Percentiles rank a stretch among this genome's conserved stretches.
phyloP scores from a whole-genome alignment of 805 yeast species.

The Hermanozyma aechmeae region DNA sequence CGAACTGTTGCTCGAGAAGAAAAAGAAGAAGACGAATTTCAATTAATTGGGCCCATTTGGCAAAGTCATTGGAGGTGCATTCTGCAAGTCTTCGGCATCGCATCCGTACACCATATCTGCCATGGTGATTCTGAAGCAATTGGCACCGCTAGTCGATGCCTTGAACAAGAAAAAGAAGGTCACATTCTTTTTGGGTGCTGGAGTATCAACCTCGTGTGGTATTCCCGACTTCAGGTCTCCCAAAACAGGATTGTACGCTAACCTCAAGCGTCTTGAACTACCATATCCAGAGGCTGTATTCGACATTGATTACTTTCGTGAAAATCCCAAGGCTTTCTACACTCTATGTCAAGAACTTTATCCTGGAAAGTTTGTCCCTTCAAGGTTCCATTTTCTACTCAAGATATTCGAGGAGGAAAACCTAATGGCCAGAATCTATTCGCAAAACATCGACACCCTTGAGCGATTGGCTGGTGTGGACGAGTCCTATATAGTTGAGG shows the following conservation, averaged over 20 bases:
- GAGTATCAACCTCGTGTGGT: conserved; percentile 87
- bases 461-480: conserved; percentile 78
- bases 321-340: conserved; percentile 78
- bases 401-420: conserved; percentile 57
- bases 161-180: conserved; percentile 32
- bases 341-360: conserved; percentile 74
- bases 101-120: no score
- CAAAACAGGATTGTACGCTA: conserved; percentile 78
- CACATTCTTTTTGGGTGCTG: conserved; percentile 82
- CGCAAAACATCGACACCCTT: conserved; percentile 89
- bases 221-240: conserved; percentile 95
- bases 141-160: conserved; percentile 22
- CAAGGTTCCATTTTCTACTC: conserved; percentile 71
- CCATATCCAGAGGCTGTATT: conserved; percentile 96
- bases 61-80: no score
- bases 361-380: conserved; percentile 83
- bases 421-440: conserved; percentile 60
- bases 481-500: conserved; percentile 64
- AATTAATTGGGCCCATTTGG: no score
- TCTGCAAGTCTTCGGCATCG: no score
- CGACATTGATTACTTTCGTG: conserved; percentile 71
- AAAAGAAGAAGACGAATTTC: no score
- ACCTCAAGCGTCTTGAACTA: conserved; percentile 58
- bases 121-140: conserved; percentile 1
- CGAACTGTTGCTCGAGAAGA: no score